Evolutionary conservation across 768 basidiomycete species (phyloP).

Genomic region (Suillus subalutaceus): DNA sequence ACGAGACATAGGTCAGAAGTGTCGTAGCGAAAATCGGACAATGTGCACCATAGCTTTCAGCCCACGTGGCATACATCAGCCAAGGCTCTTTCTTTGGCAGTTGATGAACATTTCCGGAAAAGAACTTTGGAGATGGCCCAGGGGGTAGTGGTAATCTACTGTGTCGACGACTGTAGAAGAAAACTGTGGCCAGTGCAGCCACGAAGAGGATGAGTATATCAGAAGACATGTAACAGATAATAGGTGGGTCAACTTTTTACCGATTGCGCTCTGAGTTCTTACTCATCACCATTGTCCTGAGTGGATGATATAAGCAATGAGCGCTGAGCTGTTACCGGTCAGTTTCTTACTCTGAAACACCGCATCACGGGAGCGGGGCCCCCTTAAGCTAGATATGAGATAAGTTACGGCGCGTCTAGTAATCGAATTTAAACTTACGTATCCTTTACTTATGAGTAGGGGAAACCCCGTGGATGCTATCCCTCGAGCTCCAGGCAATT

Average conservation of each 20-base stretch:
- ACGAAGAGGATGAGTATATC: neutral
- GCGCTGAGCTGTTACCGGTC: too few species aligned
- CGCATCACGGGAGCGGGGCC: neutral
- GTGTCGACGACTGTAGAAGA: neutral
- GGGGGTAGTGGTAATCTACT: slow-evolving; percentile 4
- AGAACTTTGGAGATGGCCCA: neutral
- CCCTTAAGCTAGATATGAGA: neutral
- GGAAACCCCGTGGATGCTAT: too few species aligned
- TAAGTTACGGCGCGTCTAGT: neutral
- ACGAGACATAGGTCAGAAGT: neutral
- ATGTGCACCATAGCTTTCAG: neutral
- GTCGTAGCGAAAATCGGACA: too few species aligned
- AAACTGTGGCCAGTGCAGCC: neutral
- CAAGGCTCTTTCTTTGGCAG: neutral
- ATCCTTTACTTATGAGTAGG: too few species aligned
- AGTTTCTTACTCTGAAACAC: neutral
- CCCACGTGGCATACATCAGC: neutral
- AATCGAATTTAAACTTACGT: too few species aligned
- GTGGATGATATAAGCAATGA: neutral
- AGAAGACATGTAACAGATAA: neutral
- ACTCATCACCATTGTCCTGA: neutral
- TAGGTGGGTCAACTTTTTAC: neutral
- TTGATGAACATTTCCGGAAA: neutral
- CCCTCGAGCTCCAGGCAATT: too few species aligned
- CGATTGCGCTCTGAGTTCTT: neutral